Evolutionary conservation across 352 stramenopile species (phyloP), one percentile per base, ranked within the genome.

Genomic region (Globisporangium irregulare): DNA sequence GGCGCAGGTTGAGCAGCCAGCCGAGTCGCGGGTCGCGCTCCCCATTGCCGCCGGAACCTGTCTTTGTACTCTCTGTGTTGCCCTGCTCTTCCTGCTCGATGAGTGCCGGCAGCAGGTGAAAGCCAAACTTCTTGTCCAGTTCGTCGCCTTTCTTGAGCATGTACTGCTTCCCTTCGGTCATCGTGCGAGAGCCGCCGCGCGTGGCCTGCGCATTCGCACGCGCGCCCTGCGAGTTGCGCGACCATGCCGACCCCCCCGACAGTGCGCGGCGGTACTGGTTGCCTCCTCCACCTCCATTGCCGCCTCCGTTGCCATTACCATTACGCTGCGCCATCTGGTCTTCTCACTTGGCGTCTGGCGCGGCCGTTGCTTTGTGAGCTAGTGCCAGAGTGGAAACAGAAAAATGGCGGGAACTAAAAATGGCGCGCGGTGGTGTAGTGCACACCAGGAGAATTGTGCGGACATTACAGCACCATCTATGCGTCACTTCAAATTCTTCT

Each of bases 1-100:
- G 68, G 50, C 84, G 84, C 38, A 91, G 71, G 62, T 93, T 93
- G 32, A 93, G 73, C 59, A 93, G 72, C 86, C 86, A 93, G 7
- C 86, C 86, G 29, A 93, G 80, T 55, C 73, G 79, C 4, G 71
- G 72, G 5, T 74, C 71, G 22, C 68, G 34, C 32, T 72, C 54
- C 18, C n/a, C 41, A 22, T 32, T 57, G 10, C 24, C 24, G 18
- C 10, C 29, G 2, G 6, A 20, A 29, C 62, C 27, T 14, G 15
- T n/a, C 10, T 60, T 27, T 24, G 55, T 9, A 12, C 15, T 14
- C 4, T n/a, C 22, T 25, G 24, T 53, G 54, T 68, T 53, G 50
- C 65, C 63, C 7, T 82, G 72, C 60, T 79, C 67, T n/a, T 82
- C 77, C 15, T 87, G 70, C 48, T 87, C 81, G 3, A 92, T 62